phyloP scores from a whole-genome alignment of 2,329 filamentous ascomycete species.

The Cadophora sp. region DNA sequence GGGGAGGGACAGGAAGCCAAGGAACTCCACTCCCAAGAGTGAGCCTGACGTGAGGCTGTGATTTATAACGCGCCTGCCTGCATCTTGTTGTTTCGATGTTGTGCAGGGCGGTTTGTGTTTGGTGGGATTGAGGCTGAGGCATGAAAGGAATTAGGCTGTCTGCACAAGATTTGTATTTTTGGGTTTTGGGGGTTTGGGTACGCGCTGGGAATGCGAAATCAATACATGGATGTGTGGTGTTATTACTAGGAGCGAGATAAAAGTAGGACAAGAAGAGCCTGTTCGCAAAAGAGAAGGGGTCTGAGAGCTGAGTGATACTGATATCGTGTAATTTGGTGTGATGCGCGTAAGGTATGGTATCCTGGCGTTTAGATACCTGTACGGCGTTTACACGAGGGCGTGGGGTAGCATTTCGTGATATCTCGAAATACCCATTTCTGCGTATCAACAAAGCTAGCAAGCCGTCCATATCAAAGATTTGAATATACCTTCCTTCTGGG shows the following conservation, averaged over 20 bases:
- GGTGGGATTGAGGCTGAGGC: conserved; percentile 16
- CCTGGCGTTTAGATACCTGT: conserved; percentile 15
- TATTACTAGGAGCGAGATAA: neutral
- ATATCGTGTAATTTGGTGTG: neutral
- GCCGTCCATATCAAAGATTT: neutral
- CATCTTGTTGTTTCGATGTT: conserved; percentile 13
- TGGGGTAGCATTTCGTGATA: conserved; percentile 2
- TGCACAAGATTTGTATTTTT: conserved; percentile 6
- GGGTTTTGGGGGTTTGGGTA: conserved; percentile 7
- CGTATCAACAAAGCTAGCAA: conserved; percentile 6
- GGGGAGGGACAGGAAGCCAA: neutral
- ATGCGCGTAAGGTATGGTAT: conserved; percentile 9
- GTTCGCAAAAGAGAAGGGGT: neutral
- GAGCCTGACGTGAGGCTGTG: conserved; percentile 12
- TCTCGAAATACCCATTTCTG: conserved; percentile 6
- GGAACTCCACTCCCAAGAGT: neutral
- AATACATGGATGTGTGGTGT: conserved; percentile 4
- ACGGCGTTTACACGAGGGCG: conserved; percentile 10
- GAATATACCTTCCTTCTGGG: neutral
- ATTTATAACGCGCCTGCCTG: conserved; percentile 11
- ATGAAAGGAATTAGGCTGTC: conserved; percentile 9
- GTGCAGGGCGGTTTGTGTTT: conserved; percentile 7
- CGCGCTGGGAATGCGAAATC: conserved; percentile 11
- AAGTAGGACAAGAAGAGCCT: neutral
- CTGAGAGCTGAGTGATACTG: conserved; percentile 6